These are phyloP conservation scores for Pseudocohnilembus persalinus DNA, from an alignment of 169 alveolate species.

Conservation along the genomic window DNA sequence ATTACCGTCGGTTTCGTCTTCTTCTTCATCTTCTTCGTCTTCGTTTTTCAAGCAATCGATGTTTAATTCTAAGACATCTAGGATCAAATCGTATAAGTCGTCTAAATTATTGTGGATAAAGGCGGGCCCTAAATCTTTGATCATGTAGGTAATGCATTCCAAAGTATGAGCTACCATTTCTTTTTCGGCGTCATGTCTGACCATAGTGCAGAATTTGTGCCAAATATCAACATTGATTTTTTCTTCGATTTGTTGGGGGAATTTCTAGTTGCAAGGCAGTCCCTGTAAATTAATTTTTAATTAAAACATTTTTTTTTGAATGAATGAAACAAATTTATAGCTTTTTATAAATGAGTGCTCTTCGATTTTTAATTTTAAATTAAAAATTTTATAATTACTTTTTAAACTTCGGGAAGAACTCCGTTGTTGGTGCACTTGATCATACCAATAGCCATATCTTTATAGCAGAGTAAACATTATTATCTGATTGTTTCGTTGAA, in stretches of 20 bases:
- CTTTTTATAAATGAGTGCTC: no score
- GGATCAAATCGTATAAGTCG: conserved; percentile 24
- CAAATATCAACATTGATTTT: conserved; percentile 25
- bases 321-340: not conserved
- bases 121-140: conserved; percentile 40
- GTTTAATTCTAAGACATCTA: conserved; percentile 12
- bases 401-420: conserved; percentile 14
- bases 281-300: not conserved
- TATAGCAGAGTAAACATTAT: conserved; percentile 41
- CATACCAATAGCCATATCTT: conserved; percentile 42
- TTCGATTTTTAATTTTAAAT: no score
- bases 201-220: conserved; percentile 24
- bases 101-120: conserved; percentile 32
- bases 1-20: not conserved
- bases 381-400: no score
- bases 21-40: conserved; percentile 19
- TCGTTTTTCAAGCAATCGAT: not conserved
- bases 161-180: conserved; percentile 38
- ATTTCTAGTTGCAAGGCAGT: conserved; percentile 15
- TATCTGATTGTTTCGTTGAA: conserved; percentile 68
- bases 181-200: conserved; percentile 28
- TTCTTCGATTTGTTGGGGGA: conserved; percentile 27
- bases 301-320: not conserved
- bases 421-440: conserved; percentile 30
- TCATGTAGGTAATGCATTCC: conserved; percentile 25